Conservation (phyloP, 768 basidiomycete species). For the Suillus placidus region DNA sequence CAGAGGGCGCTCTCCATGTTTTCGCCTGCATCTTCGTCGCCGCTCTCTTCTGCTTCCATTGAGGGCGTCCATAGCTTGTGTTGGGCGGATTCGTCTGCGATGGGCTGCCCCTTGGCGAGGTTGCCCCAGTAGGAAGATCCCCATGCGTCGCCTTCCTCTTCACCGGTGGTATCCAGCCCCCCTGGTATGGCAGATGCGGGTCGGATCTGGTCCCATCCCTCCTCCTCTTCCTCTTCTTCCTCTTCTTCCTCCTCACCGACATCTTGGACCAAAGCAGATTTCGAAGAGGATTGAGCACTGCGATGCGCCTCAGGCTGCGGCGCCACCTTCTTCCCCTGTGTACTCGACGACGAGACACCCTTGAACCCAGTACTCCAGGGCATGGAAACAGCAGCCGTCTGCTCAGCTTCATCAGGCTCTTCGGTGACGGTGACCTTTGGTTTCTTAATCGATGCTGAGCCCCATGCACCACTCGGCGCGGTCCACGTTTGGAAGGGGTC, state of each 20-base stretch:
- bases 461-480: background rate
- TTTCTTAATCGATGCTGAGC: background rate
- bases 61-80: conserved; percentile 32
- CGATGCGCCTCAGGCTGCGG: conserved; percentile 16
- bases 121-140: conserved; percentile 30
- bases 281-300: conserved; percentile 14
- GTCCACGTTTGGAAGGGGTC: background rate
- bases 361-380: conserved; percentile 16
- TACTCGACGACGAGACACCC: background rate
- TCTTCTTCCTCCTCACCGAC: conserved; percentile 16
- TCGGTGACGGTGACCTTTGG: conserved; percentile 14
- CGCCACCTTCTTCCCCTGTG: conserved; percentile 20
- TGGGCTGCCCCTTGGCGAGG: conserved; percentile 24
- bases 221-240: conserved; percentile 14
- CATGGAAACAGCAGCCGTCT: conserved; percentile 13
- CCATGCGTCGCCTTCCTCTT: background rate
- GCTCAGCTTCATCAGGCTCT: conserved; percentile 19
- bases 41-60: conserved; percentile 22
- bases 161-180: background rate
- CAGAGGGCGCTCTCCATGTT: conserved; percentile 26
- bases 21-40: conserved; percentile 25
- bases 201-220: conserved; percentile 29
- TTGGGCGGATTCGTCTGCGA: conserved; percentile 18
- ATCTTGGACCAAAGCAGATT: conserved; percentile 19
- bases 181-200: conserved; percentile 11